Evolutionary conservation across 108 stramenopile species (phyloP), one percentile per base, ranked within the genome.

Genomic region (Cyclotella distinguenda): DNA sequence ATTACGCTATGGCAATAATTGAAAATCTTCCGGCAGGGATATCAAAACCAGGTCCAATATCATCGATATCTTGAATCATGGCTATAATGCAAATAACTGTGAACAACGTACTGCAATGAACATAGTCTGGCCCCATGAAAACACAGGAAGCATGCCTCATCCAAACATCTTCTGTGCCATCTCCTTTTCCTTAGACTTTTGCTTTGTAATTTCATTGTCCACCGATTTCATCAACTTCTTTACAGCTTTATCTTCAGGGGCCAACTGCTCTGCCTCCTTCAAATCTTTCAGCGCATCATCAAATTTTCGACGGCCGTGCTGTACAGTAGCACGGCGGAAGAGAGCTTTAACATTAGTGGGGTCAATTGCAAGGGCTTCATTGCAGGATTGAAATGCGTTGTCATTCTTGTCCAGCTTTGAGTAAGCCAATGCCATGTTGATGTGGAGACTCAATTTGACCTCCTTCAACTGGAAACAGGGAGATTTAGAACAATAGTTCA

Each of bases 131-230:
- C n/a, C n/a, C n/a, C n/a, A n/a, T n/a, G n/a, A n/a, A n/a, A n/a
- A n/a, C n/a, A n/a, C n/a, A n/a, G n/a, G n/a, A n/a, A n/a, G n/a
- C 5, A 4, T 5, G 16, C 40, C 13, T 47, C 60, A 81, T 16
- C 75, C 79, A 70, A 84, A 84, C 83, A 84, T 84, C 38, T 84
- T 84, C 49, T 78, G 68, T 9, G 83, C 79, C 80, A 84, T 81
- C 49, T 77, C 80, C 77, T 78, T 81, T 60, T 84, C 74, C 64
- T 81, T 81, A 27, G 35, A 44, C 57, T 84, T 84, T 51, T 84
- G 78, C 52, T 73, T 56, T 21, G 66, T 51, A 34, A 81, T 40
- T 62, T 84, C 79, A 51, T 75, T 51, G 36, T 84, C 79, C 13
- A 84, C 59, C 46, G 62, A 51, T 16, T 56, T 57, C 53, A 33